A percentile compares a stretch with the other conserved stretches of the same genome.
Evolutionary conservation across 768 basidiomycete species (phyloP).

Genomic region (Dentipellis fragilis): DNA sequence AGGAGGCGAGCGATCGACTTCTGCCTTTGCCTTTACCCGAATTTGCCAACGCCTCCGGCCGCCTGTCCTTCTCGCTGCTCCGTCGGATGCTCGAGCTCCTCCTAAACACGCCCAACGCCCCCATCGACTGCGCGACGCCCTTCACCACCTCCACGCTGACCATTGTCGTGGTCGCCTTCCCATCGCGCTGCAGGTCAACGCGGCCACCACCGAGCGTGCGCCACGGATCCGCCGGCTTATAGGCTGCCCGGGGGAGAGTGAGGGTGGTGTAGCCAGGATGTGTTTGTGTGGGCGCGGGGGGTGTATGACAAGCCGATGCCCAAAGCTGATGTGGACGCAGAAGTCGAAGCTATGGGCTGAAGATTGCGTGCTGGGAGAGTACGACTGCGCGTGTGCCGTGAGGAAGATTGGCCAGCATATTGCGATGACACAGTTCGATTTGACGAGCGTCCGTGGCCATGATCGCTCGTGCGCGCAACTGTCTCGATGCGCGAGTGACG

Average conservation of each 20-base stretch:
- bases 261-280: constrained; percentile 29
- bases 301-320: constrained; percentile 8
- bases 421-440: no score
- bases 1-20: constrained; percentile 13
- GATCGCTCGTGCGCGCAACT: not conserved
- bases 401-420: not conserved
- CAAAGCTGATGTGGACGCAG: constrained; percentile 24
- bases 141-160: constrained; percentile 72
- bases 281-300: constrained; percentile 1
- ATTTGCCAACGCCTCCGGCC: not conserved
- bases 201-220: constrained; percentile 32
- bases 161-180: constrained; percentile 84
- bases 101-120: not conserved
- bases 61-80: not conserved
- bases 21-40: not conserved
- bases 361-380: not conserved
- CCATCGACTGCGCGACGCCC: constrained; percentile 26
- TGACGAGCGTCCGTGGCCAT: not conserved
- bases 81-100: constrained; percentile 5
- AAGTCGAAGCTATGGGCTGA: constrained; percentile 15
- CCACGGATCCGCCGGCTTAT: constrained; percentile 27
- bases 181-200: constrained; percentile 65
- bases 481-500: not conserved
- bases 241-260: constrained; percentile 34
- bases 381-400: not conserved